These are phyloP conservation scores for Lodderomyces orthopsilosis DNA, from an alignment of 1,139 yeast genomes.

Conservation along the genomic window DNA sequence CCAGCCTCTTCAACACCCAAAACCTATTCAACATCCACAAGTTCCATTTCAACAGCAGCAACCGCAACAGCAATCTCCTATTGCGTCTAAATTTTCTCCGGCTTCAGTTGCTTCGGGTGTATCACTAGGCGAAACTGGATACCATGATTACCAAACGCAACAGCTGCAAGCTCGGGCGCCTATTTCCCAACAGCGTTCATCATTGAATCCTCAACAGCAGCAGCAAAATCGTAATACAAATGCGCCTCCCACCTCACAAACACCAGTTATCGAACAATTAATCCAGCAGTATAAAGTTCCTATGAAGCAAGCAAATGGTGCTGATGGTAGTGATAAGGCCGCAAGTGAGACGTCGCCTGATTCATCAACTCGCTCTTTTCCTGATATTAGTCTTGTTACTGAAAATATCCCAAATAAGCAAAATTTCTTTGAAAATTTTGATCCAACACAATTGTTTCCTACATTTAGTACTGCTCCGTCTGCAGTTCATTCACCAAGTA, in stretches of 20 bases:
- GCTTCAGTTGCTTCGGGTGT: conserved; percentile 25
- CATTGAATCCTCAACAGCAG: conserved; percentile 1
- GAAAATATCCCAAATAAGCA: conserved; percentile 41
- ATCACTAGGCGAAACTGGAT: conserved; percentile 29
- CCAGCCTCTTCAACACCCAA: conserved; percentile 4
- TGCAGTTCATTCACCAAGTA: conserved; percentile 35
- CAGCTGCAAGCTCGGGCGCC: conserved; percentile 8
- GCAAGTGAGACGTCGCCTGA: conserved; percentile 30
- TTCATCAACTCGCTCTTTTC: conserved; percentile 42
- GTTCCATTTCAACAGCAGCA: conserved; percentile 5
- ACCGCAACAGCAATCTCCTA: conserved; percentile 6
- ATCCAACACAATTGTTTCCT: conserved; percentile 51
- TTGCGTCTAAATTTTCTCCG: conserved; percentile 13
- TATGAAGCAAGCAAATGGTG: conserved; percentile 11
- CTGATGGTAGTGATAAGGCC: conserved; percentile 12
- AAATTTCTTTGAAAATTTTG: conserved; percentile 46
- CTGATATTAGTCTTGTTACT: conserved; percentile 47
- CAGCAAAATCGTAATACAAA: conserved; percentile 3
- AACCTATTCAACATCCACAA: conserved; percentile 3
- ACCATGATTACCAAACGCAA: conserved; percentile 17
- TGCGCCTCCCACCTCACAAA: conserved; percentile 5
- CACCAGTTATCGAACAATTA: conserved; percentile 29
- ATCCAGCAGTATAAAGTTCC: conserved; percentile 25
- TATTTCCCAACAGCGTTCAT: conserved; percentile 4
- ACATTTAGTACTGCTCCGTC: conserved; percentile 38